These are phyloP conservation scores for Venustampulla echinocandica DNA, from an alignment of 495 filamentous ascomycete species.

Conservation along the genomic window DNA sequence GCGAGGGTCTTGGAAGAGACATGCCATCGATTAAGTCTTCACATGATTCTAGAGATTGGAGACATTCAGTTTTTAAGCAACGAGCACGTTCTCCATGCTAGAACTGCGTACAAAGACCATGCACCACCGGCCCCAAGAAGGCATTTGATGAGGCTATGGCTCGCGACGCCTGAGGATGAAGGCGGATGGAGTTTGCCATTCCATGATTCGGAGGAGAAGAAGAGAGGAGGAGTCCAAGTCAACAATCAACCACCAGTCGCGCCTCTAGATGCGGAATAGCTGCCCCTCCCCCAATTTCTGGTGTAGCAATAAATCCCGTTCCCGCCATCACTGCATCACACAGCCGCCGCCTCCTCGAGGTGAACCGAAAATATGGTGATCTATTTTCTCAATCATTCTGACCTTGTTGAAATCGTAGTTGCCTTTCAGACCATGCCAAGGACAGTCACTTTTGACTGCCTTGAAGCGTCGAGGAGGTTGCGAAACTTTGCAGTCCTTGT, in stretches of 20 bases:
- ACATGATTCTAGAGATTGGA: slow-evolving; percentile 72
- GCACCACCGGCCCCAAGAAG: slow-evolving; percentile 53
- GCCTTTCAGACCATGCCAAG: slow-evolving; percentile 3
- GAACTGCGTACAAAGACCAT: slow-evolving; percentile 60
- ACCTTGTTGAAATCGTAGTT: slow-evolving; percentile 11
- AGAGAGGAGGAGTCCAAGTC: slow-evolving; percentile 81
- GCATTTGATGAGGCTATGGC: slow-evolving; percentile 80
- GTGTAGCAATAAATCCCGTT: neutral
- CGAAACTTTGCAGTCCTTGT: neutral
- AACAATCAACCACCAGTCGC: slow-evolving; percentile 57
- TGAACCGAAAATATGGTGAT: neutral
- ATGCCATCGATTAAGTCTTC: slow-evolving; percentile 54
- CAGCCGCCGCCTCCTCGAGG: no score
- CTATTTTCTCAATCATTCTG: slow-evolving; percentile 8
- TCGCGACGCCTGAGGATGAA: slow-evolving; percentile 69
- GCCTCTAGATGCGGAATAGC: slow-evolving; percentile 64
- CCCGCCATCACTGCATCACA: neutral
- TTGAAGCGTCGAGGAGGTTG: neutral
- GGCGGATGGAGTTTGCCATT: slow-evolving; percentile 83
- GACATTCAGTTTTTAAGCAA: slow-evolving; percentile 74
- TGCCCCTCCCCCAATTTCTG: neutral
- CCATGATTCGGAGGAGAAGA: slow-evolving; percentile 71
- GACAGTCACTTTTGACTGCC: neutral
- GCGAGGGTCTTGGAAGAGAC: slow-evolving; percentile 57
- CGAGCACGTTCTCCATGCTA: slow-evolving; percentile 58